These are phyloP conservation scores for Aspergillus funiculosus DNA, from an alignment of 495 filamentous ascomycete genomes.

Conservation along the genomic window DNA sequence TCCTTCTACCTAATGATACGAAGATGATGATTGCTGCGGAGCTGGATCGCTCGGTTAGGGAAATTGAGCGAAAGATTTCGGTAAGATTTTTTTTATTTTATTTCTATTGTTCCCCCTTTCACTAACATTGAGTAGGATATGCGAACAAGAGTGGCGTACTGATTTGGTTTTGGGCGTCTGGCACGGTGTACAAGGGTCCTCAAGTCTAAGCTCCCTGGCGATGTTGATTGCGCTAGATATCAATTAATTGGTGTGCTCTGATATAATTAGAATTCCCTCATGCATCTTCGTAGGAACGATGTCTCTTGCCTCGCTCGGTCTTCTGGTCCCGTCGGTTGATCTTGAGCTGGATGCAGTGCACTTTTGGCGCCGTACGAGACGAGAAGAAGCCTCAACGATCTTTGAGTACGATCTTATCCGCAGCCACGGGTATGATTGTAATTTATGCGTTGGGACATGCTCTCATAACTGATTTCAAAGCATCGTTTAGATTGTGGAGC, in stretches of 20 bases:
- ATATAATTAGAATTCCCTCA: too few relatives aligned
- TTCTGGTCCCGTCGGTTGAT: conserved; percentile 42
- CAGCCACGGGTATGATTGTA: conserved; percentile 42
- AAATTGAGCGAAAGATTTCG: conserved; percentile 93
- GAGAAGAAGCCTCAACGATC: conserved; percentile 44
- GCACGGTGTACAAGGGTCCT: conserved; percentile 21
- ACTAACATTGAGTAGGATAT: conserved; percentile 58
- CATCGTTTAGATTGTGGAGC: too few relatives aligned
- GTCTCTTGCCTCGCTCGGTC: conserved; percentile 56
- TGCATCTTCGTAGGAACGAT: not conserved
- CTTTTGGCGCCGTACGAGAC: conserved; percentile 42
- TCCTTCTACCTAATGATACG: conserved; percentile 71
- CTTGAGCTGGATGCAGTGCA: conserved; percentile 52
- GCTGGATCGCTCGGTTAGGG: conserved; percentile 79
- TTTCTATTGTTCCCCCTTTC: not conserved
- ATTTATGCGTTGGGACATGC: conserved; percentile 50
- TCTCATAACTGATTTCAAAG: too few relatives aligned
- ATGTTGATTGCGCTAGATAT: conserved; percentile 12
- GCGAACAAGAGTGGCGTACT: conserved; percentile 82
- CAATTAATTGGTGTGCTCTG: conserved; percentile 5
- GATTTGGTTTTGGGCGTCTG: conserved; percentile 34
- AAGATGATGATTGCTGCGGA: conserved; percentile 93
- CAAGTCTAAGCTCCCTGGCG: too few relatives aligned
- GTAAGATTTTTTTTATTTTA: conserved; percentile 43
- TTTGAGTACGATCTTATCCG: conserved; percentile 53